phyloP scores from a whole-genome alignment of 202 grass and related monocot genomes.

The Brachypodium distachyon region DNA sequence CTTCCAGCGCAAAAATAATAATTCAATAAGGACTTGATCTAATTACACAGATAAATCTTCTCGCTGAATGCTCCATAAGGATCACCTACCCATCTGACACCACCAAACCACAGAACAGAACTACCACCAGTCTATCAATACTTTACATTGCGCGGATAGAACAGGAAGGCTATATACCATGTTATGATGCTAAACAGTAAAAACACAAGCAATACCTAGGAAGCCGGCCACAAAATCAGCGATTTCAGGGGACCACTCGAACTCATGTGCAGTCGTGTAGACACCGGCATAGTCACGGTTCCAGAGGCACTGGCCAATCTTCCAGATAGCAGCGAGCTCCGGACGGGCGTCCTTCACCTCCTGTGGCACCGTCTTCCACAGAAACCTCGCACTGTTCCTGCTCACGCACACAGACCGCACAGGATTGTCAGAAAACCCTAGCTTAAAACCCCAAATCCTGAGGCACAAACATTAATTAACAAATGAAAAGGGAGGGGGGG shows the following conservation, averaged over 20 bases:
- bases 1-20: no score
- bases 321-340: conserved; percentile 70
- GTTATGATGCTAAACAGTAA: neutral
- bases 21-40: neutral
- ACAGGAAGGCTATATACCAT: neutral
- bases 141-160: neutral
- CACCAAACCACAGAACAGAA: neutral
- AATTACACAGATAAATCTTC: neutral
- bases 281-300: conserved; percentile 73
- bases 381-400: conserved; percentile 79
- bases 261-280: conserved; percentile 40
- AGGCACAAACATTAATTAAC: neutral
- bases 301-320: conserved; percentile 82
- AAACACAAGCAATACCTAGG: conserved; percentile 32
- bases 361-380: conserved; percentile 82
- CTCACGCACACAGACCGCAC: neutral
- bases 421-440: conserved; percentile 7
- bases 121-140: neutral
- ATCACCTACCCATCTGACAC: neutral
- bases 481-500: neutral
- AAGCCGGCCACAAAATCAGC: conserved; percentile 51
- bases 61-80: neutral
- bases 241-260: conserved; percentile 63
- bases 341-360: conserved; percentile 66
- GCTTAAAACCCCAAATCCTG: neutral